Base-by-base conservation (phyloP, 176 grass and related monocot species). In the Aegilops speltoides region DNA sequence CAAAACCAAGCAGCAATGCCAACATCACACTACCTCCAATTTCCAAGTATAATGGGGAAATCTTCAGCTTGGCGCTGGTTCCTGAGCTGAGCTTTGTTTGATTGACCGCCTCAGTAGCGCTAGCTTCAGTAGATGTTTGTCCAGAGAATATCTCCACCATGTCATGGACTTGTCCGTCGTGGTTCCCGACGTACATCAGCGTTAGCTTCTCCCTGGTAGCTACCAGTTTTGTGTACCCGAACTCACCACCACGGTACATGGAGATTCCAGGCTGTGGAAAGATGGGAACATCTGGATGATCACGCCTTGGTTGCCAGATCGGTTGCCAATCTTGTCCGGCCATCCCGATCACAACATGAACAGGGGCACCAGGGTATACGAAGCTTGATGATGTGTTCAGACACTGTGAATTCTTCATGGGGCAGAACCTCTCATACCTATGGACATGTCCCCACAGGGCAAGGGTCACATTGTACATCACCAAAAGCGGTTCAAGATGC, bases 311-410 rank as follows among this genome's bases (percentile, higher is more conserved):
- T 63, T 96, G 85, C 97, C 97, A 99, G 36, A 83, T 73, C 1
- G 94, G 85, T 80, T 94, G 94, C 87, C 83, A 91, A 33, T 99
- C 97, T 85, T 94, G 89, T 64, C 94, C 97, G 4, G 16, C 97
- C 97, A 99, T 99, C 48, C 97, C 97, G n/a, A 99, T 99, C 67
- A 99, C 97, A 70, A 91, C 46, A 91, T 99, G 97, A 26, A 96
- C 92, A 13, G 94, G 92, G 28, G 94, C 94, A 66, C 94, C 90
- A 63, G 69, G 62, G 91, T 84, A 89, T 80, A 73, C 75, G 25
- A 96, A 93, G 71, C 92, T 93, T 31, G 97, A 99, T 32, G 86
- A 83, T 38, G 76, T 82, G 86, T 94, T 81, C 10, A 91, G 10
- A 46, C 97, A 99, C 54, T 85, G 86, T 37, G 81, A 93, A 34